phyloP scores from a whole-genome alignment of 352 stramenopile species.

The Pythium periplocum region DNA sequence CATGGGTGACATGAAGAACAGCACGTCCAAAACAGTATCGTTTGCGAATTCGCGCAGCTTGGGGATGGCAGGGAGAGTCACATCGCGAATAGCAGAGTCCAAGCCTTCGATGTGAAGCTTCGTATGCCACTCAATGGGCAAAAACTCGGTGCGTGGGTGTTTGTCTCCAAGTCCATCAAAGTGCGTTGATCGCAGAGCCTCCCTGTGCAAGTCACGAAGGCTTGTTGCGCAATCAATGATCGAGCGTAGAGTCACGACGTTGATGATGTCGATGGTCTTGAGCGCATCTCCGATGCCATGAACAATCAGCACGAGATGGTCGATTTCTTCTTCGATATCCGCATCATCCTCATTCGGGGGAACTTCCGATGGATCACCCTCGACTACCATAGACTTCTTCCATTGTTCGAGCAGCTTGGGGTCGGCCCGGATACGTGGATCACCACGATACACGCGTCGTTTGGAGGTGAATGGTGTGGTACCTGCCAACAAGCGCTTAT shows the following conservation, averaged over 20 bases:
- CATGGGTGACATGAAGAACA: constrained; percentile 91
- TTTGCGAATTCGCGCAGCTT: constrained; percentile 91
- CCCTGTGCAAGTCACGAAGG: constrained; percentile 55
- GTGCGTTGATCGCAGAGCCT: constrained; percentile 59
- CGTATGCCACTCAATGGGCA: constrained; percentile 85
- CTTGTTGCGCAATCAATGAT: constrained; percentile 81
- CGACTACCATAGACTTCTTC: constrained; percentile 41
- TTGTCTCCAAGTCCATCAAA: constrained; percentile 46
- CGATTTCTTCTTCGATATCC: constrained; percentile 73
- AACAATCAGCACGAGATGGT: constrained; percentile 85
- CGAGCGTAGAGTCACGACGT: constrained; percentile 72
- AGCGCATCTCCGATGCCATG: constrained; percentile 88
- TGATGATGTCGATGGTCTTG: constrained; percentile 83
- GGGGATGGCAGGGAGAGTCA: constrained; percentile 84
- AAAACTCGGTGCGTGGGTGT: constrained; percentile 55
- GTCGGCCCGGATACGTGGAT: constrained; percentile 65
- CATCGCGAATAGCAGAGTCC: constrained; percentile 61
- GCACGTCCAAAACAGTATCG: constrained; percentile 89
- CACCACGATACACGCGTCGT: constrained; percentile 66
- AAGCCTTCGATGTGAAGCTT: constrained; percentile 80
- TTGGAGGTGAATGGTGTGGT: constrained; percentile 82
- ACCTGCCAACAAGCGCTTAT: constrained; percentile 64
- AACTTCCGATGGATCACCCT: constrained; percentile 10
- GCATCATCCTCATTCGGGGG: constrained; percentile 42
- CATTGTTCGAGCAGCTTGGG: constrained; percentile 44